These are phyloP conservation scores for Apocynum venetum DNA, from an alignment of 257 asterid genomes.

Conservation along the genomic window DNA sequence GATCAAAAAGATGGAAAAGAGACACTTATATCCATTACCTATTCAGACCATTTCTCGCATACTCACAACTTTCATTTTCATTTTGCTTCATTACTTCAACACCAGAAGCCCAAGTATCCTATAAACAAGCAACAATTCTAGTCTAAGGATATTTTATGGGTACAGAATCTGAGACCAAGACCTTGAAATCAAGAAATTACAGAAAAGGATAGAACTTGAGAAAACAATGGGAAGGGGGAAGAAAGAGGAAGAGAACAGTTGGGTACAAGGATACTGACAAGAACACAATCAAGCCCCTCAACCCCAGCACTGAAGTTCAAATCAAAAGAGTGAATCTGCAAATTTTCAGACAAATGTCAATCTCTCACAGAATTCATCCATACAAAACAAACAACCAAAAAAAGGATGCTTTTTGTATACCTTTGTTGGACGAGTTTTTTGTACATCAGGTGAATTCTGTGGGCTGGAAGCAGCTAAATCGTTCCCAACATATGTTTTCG, in stretches of 20 bases:
- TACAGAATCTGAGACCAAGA: background rate
- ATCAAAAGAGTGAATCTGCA: conserved; percentile 3
- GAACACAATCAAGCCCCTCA: background rate
- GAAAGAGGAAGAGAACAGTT: background rate
- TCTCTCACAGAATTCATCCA: background rate
- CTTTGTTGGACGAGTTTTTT: background rate
- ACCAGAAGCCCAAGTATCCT: conserved; percentile 50
- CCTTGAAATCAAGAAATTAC: background rate
- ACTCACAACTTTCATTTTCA: conserved; percentile 53
- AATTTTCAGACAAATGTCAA: background rate
- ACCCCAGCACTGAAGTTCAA: conserved; percentile 3
- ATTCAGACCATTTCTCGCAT: conserved; percentile 45
- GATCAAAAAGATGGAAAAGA: background rate
- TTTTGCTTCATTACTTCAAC: conserved; percentile 41
- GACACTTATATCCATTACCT: conserved; percentile 34
- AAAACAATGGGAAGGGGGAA: background rate
- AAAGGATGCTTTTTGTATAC: background rate
- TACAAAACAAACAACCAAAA: background rate
- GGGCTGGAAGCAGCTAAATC: conserved; percentile 22
- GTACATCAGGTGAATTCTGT: conserved; percentile 15
- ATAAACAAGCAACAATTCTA: conserved; percentile 12
- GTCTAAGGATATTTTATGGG: background rate
- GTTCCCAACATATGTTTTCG: conserved; percentile 2
- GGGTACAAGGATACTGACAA: conserved; percentile 4
- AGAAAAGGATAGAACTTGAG: background rate